Percentiles rank a stretch among this genome's conserved stretches.
These are phyloP conservation scores for Entomophthora muscae DNA, from an alignment of 371 early-diverging fungal species.

Conservation along the genomic window DNA sequence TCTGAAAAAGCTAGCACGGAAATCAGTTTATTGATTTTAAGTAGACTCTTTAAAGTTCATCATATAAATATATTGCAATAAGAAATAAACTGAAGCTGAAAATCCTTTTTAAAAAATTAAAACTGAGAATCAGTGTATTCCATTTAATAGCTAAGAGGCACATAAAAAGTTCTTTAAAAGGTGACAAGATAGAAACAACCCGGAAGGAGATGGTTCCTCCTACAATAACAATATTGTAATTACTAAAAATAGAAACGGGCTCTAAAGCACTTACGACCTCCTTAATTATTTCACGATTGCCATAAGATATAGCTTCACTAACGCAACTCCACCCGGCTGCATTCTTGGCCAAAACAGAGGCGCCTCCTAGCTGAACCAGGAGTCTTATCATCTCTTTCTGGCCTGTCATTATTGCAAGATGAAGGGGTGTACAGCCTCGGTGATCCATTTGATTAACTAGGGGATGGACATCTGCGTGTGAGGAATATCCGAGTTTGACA, in stretches of 20 bases:
- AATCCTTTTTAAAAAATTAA: too few relatives aligned
- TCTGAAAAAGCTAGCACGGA: not conserved
- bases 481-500: not conserved
- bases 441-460: slow-evolving; percentile 15
- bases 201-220: too few relatives aligned
- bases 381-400: slow-evolving; percentile 14
- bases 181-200: too few relatives aligned
- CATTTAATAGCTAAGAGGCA: too few relatives aligned
- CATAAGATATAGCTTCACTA: not conserved
- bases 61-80: too few relatives aligned
- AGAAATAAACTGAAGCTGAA: too few relatives aligned
- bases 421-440: slow-evolving; percentile 15
- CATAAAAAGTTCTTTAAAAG: too few relatives aligned
- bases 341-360: not conserved
- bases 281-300: not conserved
- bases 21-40: too few relatives aligned
- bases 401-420: slow-evolving; percentile 17
- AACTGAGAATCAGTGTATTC: too few relatives aligned
- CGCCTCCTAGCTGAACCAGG: slow-evolving; percentile 14
- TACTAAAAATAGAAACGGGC: too few relatives aligned
- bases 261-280: not conserved
- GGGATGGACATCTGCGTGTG: slow-evolving; percentile 9
- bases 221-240: too few relatives aligned
- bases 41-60: too few relatives aligned
- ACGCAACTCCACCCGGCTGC: not conserved